Evolutionary conservation across 2,329 filamentous ascomycete genomes (phyloP).

Genomic region (Pseudocercospora fijiensis): DNA sequence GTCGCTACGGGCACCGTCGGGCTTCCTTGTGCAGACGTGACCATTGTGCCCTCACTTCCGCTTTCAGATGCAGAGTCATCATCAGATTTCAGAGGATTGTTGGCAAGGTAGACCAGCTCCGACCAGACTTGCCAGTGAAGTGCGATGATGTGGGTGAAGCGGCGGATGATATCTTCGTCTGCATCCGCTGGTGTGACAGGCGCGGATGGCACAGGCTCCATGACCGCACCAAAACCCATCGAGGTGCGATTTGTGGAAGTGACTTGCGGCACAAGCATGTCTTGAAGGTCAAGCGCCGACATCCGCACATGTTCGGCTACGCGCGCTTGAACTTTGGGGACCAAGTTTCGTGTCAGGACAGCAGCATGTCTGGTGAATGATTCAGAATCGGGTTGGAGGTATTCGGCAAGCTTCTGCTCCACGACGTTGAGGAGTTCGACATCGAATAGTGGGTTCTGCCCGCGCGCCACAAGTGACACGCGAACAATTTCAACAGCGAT

Average conservation of each 20-base stretch:
- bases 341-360: conserved; percentile 37
- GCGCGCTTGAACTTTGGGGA: conserved; percentile 39
- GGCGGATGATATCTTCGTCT: conserved; percentile 64
- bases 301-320: conserved; percentile 38
- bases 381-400: conserved; percentile 33
- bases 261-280: conserved; percentile 39
- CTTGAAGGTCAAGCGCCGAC: conserved; percentile 47
- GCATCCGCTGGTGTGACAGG: conserved; percentile 27
- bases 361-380: conserved; percentile 33
- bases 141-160: conserved; percentile 77
- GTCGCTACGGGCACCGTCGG: conserved; percentile 35
- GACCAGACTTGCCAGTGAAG: conserved; percentile 91
- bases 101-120: conserved; percentile 63
- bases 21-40: conserved; percentile 21
- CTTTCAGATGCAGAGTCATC: conserved; percentile 27
- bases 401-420: conserved; percentile 39
- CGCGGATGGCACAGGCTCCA: conserved; percentile 23
- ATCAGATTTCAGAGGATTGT: conserved; percentile 16
- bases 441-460: conserved; percentile 35
- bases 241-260: conserved; percentile 18
- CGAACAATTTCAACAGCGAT: conserved; percentile 50
- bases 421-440: conserved; percentile 38
- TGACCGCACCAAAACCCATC: conserved; percentile 32
- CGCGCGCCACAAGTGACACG: conserved; percentile 41
- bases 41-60: conserved; percentile 24